These are phyloP conservation scores for Xylaria hypoxylon DNA, from an alignment of 2,329 filamentous ascomycete genomes.

Conservation along the genomic window DNA sequence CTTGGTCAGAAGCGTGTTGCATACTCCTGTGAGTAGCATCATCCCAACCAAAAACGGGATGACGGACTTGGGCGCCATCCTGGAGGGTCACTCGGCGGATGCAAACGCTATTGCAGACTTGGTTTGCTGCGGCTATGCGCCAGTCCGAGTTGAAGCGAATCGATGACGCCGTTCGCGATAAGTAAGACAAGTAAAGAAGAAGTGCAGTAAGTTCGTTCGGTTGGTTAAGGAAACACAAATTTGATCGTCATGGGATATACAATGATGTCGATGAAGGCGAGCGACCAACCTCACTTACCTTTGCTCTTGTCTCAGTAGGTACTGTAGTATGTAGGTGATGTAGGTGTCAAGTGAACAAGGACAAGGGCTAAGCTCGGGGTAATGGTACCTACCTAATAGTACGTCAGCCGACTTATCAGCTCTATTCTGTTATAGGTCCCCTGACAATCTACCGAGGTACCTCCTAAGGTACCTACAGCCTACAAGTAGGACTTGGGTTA, in stretches of 20 bases:
- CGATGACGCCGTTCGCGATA: not conserved
- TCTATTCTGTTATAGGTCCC: not conserved
- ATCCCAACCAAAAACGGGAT: conserved; percentile 90
- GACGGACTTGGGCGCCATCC: conserved; percentile 77
- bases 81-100: conserved; percentile 21
- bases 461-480: not conserved
- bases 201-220: not conserved
- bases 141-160: not conserved
- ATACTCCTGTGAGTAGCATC: conserved; percentile 96
- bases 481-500: no score
- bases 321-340: no score
- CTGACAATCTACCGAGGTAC: not conserved
- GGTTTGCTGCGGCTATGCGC: not conserved
- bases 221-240: conserved; percentile 4
- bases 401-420: conserved; percentile 17
- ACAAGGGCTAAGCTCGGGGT: not conserved
- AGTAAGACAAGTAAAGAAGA: not conserved
- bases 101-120: not conserved
- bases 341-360: not conserved
- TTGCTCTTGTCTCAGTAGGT: not conserved
- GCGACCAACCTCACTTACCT: not conserved
- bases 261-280: conserved; percentile 19
- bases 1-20: conserved; percentile 97
- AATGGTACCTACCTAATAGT: not conserved
- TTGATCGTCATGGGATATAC: not conserved